phyloP scores from a whole-genome alignment of 768 basidiomycete genomes.

The Lanmaoa rubissima region DNA sequence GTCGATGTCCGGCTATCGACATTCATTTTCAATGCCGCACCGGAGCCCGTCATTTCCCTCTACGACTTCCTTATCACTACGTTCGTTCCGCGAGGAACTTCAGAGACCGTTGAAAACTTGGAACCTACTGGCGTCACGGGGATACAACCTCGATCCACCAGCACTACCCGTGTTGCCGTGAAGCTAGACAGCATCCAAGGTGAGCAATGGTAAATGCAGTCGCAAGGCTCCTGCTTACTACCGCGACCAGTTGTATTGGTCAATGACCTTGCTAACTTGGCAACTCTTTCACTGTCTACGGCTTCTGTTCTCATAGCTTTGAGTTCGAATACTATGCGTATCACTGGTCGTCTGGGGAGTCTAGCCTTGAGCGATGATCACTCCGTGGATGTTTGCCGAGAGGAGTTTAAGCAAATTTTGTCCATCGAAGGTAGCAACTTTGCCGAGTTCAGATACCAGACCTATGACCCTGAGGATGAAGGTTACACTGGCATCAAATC shows the following conservation, averaged over 20 bases:
- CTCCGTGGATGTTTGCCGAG: constrained; percentile 44
- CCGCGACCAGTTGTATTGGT: constrained; percentile 64
- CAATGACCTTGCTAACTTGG: constrained; percentile 66
- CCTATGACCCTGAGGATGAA: constrained; percentile 72
- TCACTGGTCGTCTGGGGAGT: constrained; percentile 81
- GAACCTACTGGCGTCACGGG: constrained; percentile 6
- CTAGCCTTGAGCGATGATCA: constrained; percentile 80
- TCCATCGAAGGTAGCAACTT: constrained; percentile 94
- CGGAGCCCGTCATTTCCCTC: constrained; percentile 84
- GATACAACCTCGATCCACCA: constrained; percentile 23
- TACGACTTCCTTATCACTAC: constrained; percentile 99
- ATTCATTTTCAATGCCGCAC: constrained; percentile 82
- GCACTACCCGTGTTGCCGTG: constrained; percentile 77
- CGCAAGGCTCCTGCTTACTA: constrained; percentile 10
- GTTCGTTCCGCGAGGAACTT: constrained; percentile 58
- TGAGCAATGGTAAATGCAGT: constrained; percentile 31
- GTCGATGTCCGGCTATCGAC: constrained; percentile 89
- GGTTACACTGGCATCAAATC: constrained; percentile 80
- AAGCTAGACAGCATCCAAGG: constrained; percentile 84
- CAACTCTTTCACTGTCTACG: constrained; percentile 86
- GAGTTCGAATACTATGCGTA: constrained; percentile 65
- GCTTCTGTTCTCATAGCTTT: constrained; percentile 82
- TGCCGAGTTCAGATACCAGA: constrained; percentile 92
- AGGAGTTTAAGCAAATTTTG: constrained; percentile 79
- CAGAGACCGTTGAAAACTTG: constrained; percentile 4